Evolutionary conservation across 2,329 filamentous ascomycete genomes (phyloP).

Genomic region (Scleromitrula shiraiana): DNA sequence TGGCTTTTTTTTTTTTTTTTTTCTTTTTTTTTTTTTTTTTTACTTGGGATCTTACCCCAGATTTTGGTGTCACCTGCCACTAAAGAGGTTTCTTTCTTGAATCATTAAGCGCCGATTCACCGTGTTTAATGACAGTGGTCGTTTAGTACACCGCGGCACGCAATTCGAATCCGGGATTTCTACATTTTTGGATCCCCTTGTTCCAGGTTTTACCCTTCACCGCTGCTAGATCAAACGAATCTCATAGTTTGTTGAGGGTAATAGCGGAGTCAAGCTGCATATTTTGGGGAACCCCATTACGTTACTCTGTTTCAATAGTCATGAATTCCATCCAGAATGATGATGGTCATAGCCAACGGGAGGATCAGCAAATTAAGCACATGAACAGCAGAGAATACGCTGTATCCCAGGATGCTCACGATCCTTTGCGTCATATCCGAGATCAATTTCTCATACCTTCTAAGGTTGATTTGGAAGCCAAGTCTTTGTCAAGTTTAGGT

Average conservation of each 20-base stretch:
- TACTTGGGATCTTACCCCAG: conserved; percentile 23
- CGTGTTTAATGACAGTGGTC: conserved; percentile 4
- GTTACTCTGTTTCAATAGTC: conserved; percentile 17
- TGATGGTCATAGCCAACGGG: conserved; percentile 8
- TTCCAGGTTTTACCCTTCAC: background rate
- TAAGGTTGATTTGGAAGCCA: conserved; percentile 58
- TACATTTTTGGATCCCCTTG: background rate
- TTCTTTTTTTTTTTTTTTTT: no score
- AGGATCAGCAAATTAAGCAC: conserved; percentile 11
- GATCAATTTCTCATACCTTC: conserved; percentile 72
- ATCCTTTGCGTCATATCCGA: conserved; percentile 53
- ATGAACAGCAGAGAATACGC: conserved; percentile 27
- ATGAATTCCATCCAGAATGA: conserved; percentile 15
- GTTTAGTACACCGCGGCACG: conserved; percentile 7
- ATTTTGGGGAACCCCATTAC: conserved; percentile 15
- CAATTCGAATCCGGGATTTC: conserved; percentile 5
- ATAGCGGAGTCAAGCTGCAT: conserved; percentile 12
- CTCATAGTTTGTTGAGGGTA: background rate
- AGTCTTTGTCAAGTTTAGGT: conserved; percentile 22
- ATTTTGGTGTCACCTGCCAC: conserved; percentile 20
- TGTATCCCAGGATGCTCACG: conserved; percentile 46
- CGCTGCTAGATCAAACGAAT: conserved; percentile 5
- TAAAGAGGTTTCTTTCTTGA: background rate
- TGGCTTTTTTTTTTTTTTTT: no score
- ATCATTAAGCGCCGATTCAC: conserved; percentile 2